Evolutionary conservation across 2,329 filamentous ascomycete genomes (phyloP).

Genomic region (Tolypocladium inflatum): DNA sequence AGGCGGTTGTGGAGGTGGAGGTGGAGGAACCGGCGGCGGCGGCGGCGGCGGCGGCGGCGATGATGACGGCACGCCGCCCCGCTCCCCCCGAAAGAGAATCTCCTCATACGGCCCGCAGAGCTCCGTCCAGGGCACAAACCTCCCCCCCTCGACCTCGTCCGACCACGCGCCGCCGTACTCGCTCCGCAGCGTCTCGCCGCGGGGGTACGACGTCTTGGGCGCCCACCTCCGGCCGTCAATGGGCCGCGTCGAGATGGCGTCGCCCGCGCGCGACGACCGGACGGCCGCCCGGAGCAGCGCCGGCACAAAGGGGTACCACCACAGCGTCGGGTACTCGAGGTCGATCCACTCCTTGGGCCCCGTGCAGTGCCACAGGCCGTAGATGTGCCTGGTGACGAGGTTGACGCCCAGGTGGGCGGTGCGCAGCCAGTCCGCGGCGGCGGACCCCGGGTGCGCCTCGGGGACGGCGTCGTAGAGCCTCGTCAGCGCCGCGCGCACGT

Average conservation of each 20-base stretch:
- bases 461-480: constrained; percentile 20
- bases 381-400: constrained; percentile 24
- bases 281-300: constrained; percentile 19
- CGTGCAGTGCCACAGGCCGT: constrained; percentile 28
- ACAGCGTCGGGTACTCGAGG: constrained; percentile 22
- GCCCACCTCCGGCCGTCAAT: constrained; percentile 23
- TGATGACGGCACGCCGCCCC: background rate
- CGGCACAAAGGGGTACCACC: constrained; percentile 26
- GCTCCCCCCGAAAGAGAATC: constrained; percentile 12
- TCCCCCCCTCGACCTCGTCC: constrained; percentile 8
- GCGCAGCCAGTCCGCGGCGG: constrained; percentile 20
- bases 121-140: constrained; percentile 16
- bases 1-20: no score
- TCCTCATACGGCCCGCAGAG: constrained; percentile 16
- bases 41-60: background rate
- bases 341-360: constrained; percentile 23
- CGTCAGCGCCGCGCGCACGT: constrained; percentile 16
- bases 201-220: constrained; percentile 9
- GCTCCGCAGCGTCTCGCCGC: background rate
- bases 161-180: constrained; percentile 16
- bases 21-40: background rate
- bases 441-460: constrained; percentile 14
- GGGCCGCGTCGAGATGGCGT: constrained; percentile 14
- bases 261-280: constrained; percentile 10
- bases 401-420: constrained; percentile 25